These are phyloP conservation scores for Apiospora sp. DNA, from an alignment of 2,329 filamentous ascomycete species.

Conservation along the genomic window DNA sequence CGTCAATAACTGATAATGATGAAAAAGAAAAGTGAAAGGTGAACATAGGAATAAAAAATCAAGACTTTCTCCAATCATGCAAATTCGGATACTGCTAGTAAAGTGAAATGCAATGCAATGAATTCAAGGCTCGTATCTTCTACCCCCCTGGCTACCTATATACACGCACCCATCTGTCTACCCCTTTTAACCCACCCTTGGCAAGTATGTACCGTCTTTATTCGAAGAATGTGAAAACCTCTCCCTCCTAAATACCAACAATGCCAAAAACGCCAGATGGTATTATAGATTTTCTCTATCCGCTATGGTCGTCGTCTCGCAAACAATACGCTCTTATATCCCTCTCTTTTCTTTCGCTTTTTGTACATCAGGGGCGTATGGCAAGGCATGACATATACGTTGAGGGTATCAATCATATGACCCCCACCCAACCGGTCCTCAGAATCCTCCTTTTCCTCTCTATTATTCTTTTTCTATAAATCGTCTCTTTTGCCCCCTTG, in stretches of 20 bases:
- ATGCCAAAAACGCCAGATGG: constrained; percentile 14
- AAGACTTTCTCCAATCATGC: background rate
- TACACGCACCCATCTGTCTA: background rate
- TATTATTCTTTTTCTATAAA: background rate
- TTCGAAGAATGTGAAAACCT: background rate
- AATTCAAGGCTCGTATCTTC: background rate
- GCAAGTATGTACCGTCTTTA: background rate
- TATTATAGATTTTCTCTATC: constrained; percentile 19
- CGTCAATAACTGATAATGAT: constrained; percentile 49
- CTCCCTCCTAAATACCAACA: background rate
- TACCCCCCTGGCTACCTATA: background rate
- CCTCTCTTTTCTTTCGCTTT: background rate
- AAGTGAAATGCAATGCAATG: background rate
- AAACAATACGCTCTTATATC: background rate
- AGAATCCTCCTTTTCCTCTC: background rate
- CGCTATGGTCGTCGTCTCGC: background rate
- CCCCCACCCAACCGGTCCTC: background rate
- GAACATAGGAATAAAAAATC: background rate
- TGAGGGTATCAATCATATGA: background rate
- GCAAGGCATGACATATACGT: background rate
- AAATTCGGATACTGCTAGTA: background rate
- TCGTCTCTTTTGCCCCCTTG: background rate
- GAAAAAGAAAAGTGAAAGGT: background rate
- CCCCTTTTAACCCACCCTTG: background rate
- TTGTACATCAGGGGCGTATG: constrained; percentile 9